Evolutionary conservation across 2,329 filamentous ascomycete species (phyloP).

Genomic region (Dactylellina cionopaga): DNA sequence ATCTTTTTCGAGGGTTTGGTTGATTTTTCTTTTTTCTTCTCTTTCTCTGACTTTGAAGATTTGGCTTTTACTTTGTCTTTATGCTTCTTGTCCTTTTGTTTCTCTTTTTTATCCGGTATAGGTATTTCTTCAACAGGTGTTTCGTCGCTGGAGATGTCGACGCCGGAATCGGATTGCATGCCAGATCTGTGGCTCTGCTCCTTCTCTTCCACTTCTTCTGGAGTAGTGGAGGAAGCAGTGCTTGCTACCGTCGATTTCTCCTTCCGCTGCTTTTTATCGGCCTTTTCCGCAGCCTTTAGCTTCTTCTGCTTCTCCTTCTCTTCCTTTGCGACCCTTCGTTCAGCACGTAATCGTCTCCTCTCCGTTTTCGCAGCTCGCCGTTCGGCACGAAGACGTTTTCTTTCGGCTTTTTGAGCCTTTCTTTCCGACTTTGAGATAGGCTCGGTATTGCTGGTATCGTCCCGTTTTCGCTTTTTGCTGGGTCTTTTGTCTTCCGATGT

Average conservation of each 20-base stretch:
- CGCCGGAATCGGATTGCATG: slow-evolving; percentile 41
- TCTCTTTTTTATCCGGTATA: background rate
- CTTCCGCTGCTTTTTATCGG: slow-evolving; percentile 2
- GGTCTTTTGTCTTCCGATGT: background rate
- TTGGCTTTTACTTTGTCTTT: slow-evolving; percentile 1
- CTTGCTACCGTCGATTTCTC: background rate
- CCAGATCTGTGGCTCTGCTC: background rate
- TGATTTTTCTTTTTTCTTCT: slow-evolving; percentile 7
- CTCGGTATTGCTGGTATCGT: background rate
- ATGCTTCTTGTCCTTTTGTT: slow-evolving; percentile 12
- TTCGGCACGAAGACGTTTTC: slow-evolving; percentile 33
- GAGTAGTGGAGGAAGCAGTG: background rate
- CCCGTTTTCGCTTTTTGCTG: slow-evolving; percentile 37
- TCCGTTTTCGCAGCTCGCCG: slow-evolving; percentile 34
- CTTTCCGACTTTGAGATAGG: slow-evolving; percentile 12
- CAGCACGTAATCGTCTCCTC: slow-evolving; percentile 22
- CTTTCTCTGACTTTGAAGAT: slow-evolving; percentile 4
- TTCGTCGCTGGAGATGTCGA: slow-evolving; percentile 45
- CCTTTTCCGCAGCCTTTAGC: slow-evolving; percentile 25
- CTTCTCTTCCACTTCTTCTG: background rate
- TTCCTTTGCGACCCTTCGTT: slow-evolving; percentile 21
- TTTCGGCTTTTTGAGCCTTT: slow-evolving; percentile 24
- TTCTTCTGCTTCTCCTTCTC: slow-evolving; percentile 9
- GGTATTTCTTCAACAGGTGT: slow-evolving; percentile 14
- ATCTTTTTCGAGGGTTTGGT: slow-evolving; percentile 17